Evolutionary conservation across 495 filamentous ascomycete species (phyloP).

Genomic region (Podospora tetraspora): DNA sequence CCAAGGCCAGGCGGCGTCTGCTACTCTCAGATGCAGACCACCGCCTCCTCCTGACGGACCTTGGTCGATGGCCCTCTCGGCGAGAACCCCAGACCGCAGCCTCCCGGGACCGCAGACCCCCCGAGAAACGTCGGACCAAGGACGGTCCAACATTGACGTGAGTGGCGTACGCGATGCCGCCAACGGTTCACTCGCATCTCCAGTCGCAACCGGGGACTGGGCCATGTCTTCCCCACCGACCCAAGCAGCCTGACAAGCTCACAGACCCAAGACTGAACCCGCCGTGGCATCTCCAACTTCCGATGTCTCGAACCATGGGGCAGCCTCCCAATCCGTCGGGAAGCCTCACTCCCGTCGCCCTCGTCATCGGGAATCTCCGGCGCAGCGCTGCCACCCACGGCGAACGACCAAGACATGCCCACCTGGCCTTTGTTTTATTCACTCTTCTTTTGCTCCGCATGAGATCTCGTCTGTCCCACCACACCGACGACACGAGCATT

Average conservation of each 20-base stretch:
- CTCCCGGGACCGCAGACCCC: background rate
- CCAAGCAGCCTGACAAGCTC: background rate
- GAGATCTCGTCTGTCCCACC: slow-evolving; percentile 10
- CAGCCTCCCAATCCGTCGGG: background rate
- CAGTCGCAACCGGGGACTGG: background rate
- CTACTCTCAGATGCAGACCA: background rate
- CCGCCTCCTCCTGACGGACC: background rate
- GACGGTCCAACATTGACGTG: background rate
- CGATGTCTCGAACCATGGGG: background rate
- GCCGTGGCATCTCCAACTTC: background rate
- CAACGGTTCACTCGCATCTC: background rate
- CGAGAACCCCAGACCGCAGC: background rate
- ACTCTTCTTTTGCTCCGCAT: slow-evolving; percentile 4
- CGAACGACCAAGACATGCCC: background rate
- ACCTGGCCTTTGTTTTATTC: background rate
- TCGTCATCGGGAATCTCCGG: background rate
- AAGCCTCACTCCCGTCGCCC: background rate
- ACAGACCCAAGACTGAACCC: background rate
- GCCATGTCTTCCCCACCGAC: background rate
- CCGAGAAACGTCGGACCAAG: background rate
- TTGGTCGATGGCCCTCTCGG: background rate
- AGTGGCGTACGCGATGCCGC: background rate
- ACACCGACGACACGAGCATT: slow-evolving; percentile 1
- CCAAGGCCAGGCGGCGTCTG: background rate
- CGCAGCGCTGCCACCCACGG: background rate